phyloP scores from a whole-genome alignment of 805 yeast species.

The Teunomyces funiuensis region DNA sequence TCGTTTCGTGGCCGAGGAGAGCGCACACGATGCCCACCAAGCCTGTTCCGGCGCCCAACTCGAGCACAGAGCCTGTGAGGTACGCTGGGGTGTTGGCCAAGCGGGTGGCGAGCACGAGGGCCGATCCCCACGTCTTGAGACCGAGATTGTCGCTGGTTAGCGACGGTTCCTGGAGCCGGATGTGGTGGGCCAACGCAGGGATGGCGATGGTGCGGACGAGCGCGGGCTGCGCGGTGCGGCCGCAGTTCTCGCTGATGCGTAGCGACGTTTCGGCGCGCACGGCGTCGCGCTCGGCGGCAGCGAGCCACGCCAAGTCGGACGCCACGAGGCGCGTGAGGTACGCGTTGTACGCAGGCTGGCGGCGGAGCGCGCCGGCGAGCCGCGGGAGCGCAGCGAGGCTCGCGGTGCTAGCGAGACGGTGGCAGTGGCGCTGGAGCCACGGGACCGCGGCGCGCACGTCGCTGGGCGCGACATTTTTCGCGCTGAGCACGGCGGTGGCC shows the following conservation, averaged over 20 bases:
- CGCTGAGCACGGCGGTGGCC: constrained; percentile 18
- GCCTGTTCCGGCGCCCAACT: constrained; percentile 96
- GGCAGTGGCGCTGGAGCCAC: constrained; percentile 47
- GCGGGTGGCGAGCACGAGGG: constrained; percentile 64
- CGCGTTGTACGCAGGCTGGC: constrained; percentile 39
- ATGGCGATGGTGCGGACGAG: constrained; percentile 59
- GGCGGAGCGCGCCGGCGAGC: constrained; percentile 25
- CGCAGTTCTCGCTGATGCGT: constrained; percentile 78
- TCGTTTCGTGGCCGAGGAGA: constrained; percentile 47
- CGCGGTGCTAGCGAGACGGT: constrained; percentile 25
- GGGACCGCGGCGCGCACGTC: constrained; percentile 27
- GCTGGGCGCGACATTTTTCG: too few relatives aligned
- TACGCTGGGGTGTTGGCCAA: constrained; percentile 32
- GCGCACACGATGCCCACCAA: constrained; percentile 75
- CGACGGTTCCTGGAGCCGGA: constrained; percentile 72
- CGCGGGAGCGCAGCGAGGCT: constrained; percentile 23
- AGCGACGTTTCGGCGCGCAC: constrained; percentile 59
- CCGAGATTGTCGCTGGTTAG: constrained; percentile 86
- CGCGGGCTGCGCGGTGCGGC: constrained; percentile 79
- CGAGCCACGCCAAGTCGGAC: constrained; percentile 49
- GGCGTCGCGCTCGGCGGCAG: constrained; percentile 29
- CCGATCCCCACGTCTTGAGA: constrained; percentile 94
- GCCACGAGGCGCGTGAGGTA: constrained; percentile 53
- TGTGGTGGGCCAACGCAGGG: constrained; percentile 28
- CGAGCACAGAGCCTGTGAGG: constrained; percentile 46